A percentile compares a stretch with the other conserved stretches of the same genome.
phyloP scores from a whole-genome alignment of 805 yeast species.

The Candida xiaguanensis region DNA sequence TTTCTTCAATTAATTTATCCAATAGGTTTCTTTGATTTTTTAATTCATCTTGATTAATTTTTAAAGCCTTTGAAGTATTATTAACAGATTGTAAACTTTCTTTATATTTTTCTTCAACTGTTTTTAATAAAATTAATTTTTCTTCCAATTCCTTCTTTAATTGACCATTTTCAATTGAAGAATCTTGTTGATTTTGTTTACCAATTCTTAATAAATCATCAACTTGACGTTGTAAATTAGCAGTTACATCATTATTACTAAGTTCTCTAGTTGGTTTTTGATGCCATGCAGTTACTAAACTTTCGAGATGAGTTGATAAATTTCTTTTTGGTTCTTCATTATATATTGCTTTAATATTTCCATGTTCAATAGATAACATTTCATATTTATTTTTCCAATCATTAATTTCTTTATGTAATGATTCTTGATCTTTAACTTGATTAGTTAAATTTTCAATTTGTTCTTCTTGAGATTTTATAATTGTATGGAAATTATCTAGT shows the following conservation, averaged over 20 bases:
- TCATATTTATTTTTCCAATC: conserved; percentile 48
- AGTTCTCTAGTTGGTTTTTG: conserved; percentile 12
- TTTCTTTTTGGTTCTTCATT: conserved; percentile 26
- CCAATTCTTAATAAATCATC: conserved; percentile 51
- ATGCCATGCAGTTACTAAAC: conserved; percentile 33
- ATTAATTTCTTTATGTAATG: conserved; percentile 41
- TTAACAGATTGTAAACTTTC: conserved; percentile 69
- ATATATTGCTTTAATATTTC: conserved; percentile 34
- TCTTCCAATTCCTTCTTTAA: conserved; percentile 29
- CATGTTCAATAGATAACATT: conserved; percentile 40
- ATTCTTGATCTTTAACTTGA: conserved; percentile 43
- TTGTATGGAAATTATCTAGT: conserved; percentile 47
- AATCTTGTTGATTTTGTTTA: conserved; percentile 36
- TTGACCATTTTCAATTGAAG: conserved; percentile 30
- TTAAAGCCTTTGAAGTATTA: conserved; percentile 72
- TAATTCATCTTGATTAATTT: conserved; percentile 68
- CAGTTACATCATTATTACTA: conserved; percentile 24
- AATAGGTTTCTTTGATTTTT: conserved; percentile 54
- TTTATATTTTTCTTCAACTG: conserved; percentile 62
- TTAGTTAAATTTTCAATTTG: conserved; percentile 38
- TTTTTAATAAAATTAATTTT: conserved; percentile 26
- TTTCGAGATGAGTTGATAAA: conserved; percentile 33
- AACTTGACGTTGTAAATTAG: conserved; percentile 50
- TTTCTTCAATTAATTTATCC: conserved; percentile 56
- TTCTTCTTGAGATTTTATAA: conserved; percentile 52